Evolutionary conservation across 306 rosid genomes (phyloP).

Genomic region (Trifolium fragiferum): DNA sequence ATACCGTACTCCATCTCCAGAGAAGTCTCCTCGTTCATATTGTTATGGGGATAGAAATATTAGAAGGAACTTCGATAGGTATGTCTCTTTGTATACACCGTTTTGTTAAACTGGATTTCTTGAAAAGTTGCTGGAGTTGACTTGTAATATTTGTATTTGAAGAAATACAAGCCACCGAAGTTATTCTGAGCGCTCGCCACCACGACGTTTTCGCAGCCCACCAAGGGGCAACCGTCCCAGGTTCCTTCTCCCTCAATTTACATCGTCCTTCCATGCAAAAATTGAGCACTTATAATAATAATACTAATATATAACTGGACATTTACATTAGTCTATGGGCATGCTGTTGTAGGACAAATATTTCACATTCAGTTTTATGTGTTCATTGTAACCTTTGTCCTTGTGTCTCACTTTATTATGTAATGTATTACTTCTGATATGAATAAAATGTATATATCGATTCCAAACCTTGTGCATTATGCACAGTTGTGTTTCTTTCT

Average conservation of each 20-base stretch:
- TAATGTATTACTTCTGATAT: slow-evolving; percentile 1
- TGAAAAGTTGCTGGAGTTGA: slow-evolving; percentile 24
- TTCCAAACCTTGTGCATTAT: background rate
- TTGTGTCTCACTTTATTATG: background rate
- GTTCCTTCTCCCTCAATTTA: slow-evolving; percentile 48
- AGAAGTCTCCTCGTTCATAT: slow-evolving; percentile 54
- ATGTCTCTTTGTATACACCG: slow-evolving; percentile 26
- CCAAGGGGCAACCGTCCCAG: slow-evolving; percentile 77
- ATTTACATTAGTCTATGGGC: background rate
- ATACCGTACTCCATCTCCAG: slow-evolving; percentile 96
- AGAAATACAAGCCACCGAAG: slow-evolving; percentile 73
- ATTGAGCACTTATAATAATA: slow-evolving; percentile 8
- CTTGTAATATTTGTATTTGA: slow-evolving; percentile 47
- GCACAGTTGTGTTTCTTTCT: background rate
- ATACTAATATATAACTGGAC: slow-evolving; percentile 10
- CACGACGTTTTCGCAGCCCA: slow-evolving; percentile 68
- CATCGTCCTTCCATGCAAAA: slow-evolving; percentile 4
- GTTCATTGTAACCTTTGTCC: background rate
- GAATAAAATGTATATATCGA: background rate
- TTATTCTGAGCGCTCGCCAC: slow-evolving; percentile 69
- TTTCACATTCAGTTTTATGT: slow-evolving; percentile 26
- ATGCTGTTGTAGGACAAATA: slow-evolving; percentile 29
- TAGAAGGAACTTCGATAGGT: slow-evolving; percentile 79
- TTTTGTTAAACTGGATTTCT: slow-evolving; percentile 25
- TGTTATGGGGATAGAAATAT: slow-evolving; percentile 64